phyloP scores from a whole-genome alignment of 2,329 filamentous ascomycete species.

The Paraphaeosphaeria minitans region DNA sequence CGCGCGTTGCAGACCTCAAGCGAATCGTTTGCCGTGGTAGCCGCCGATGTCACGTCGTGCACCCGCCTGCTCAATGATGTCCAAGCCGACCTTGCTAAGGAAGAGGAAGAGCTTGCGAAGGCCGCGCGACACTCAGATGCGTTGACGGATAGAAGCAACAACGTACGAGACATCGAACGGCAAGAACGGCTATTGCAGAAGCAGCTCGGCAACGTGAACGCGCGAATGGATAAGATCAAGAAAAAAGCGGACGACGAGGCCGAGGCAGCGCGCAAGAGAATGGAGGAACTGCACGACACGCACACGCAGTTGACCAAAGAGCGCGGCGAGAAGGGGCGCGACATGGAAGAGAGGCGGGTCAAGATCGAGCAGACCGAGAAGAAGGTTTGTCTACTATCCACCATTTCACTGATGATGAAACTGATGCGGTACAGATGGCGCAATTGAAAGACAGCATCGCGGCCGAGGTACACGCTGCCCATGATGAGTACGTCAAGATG shows the following conservation, averaged over 20 bases:
- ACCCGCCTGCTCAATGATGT: slow-evolving; percentile 91
- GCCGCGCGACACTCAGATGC: slow-evolving; percentile 84
- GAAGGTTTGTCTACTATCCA: slow-evolving; percentile 67
- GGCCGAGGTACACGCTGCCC: slow-evolving; percentile 84
- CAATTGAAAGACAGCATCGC: slow-evolving; percentile 98
- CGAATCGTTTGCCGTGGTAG: slow-evolving; percentile 85
- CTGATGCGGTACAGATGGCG: slow-evolving; percentile 70
- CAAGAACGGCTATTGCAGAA: slow-evolving; percentile 82
- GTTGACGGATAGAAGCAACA: slow-evolving; percentile 84
- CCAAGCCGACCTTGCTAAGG: slow-evolving; percentile 79
- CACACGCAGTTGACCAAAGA: slow-evolving; percentile 85
- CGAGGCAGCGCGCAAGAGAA: slow-evolving; percentile 78
- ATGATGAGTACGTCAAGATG: slow-evolving; percentile 97
- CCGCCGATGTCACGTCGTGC: slow-evolving; percentile 83
- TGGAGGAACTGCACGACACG: slow-evolving; percentile 83
- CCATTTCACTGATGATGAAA: slow-evolving; percentile 17
- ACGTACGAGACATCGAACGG: slow-evolving; percentile 88
- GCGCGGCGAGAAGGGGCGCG: slow-evolving; percentile 81
- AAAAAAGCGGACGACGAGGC: slow-evolving; percentile 82
- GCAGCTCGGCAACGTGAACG: slow-evolving; percentile 83
- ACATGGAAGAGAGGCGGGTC: slow-evolving; percentile 91
- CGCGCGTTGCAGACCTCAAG: slow-evolving; percentile 88
- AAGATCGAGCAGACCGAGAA: slow-evolving; percentile 98
- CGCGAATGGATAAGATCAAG: slow-evolving; percentile 82
- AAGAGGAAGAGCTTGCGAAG: slow-evolving; percentile 85